Evolutionary conservation across 2,329 filamentous ascomycete genomes (phyloP), one percentile per base, ranked within the genome.

Genomic region (Fusarium nygamai): DNA sequence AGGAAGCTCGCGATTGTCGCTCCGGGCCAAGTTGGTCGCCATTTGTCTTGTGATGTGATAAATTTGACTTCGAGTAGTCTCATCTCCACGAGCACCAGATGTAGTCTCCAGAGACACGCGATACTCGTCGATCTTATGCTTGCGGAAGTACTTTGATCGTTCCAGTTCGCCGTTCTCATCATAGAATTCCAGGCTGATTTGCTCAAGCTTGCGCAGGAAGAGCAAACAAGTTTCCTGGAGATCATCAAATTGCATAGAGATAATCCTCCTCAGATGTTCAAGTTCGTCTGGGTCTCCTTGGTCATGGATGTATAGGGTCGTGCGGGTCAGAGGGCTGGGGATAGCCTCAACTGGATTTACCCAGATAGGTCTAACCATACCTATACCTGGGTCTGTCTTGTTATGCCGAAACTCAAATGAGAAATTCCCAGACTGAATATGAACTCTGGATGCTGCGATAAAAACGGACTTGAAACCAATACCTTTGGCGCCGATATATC

Each of bases 401-500:
- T 24, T 60, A 16, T 73, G 72, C 17, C 34, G 22, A 36, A 76
- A 76, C 8, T 73, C 58, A 2, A 77, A 73, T 0, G 69, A 76
- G 29, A 72, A 76, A 3, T 68, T 50, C 0, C 69, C 74, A 2
- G 72, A 76, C 34, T 75, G 67, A 12, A 77, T 75, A 9, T 73
- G 54, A n/a, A 71, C 65, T 29, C 38, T 69, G 1, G 72, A 62
- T 3, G 69, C 69, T 1, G 65, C 65, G 12, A 76, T 65, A 0
- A 76, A 50, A 1, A 50, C 29, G 14, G 29, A 50, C 8, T 50
- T 50, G 5, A 50, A 50, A 17, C 47, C 29, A 31, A 50, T 50
- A 0, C 47, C 47, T n/a, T 31, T 50, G 14, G 47, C 29, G 22
- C 47, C 29, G 10, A 50, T 50, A 9, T 50, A 50, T 31, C 47